These are phyloP conservation scores for Globisporangium mamillatum DNA, from an alignment of 352 stramenopile genomes.

Conservation along the genomic window DNA sequence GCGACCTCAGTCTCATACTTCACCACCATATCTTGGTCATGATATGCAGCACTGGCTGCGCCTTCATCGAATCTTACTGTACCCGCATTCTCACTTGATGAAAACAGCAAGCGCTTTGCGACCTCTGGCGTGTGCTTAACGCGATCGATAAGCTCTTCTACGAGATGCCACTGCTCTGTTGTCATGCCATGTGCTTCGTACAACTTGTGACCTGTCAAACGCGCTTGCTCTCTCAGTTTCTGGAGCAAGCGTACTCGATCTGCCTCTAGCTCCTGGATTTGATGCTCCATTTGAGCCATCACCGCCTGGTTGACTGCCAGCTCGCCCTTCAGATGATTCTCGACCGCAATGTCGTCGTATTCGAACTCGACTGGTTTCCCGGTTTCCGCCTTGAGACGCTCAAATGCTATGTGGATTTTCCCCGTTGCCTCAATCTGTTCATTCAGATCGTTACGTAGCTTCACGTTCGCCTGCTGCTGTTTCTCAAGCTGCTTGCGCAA, in stretches of 20 bases:
- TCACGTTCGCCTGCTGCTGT: constrained; percentile 56
- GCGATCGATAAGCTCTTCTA: constrained; percentile 69
- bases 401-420: constrained; percentile 54
- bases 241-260: constrained; percentile 56
- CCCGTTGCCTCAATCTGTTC: constrained; percentile 54
- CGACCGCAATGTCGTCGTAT: constrained; percentile 58
- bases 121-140: constrained; percentile 60
- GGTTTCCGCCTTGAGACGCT: constrained; percentile 55
- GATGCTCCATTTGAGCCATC: constrained; percentile 56
- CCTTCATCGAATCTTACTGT: not conserved
- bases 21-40: constrained; percentile 13
- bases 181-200: constrained; percentile 60
- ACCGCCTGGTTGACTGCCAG: constrained; percentile 55
- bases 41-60: constrained; percentile 5
- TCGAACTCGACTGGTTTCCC: constrained; percentile 44
- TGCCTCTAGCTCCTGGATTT: constrained; percentile 61
- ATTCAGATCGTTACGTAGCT: constrained; percentile 57
- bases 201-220: constrained; percentile 39
- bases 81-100: constrained; percentile 6
- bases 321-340: constrained; percentile 52
- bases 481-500: constrained; percentile 59
- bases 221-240: constrained; percentile 57
- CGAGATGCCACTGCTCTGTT: constrained; percentile 46
- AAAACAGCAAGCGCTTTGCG: constrained; percentile 33
- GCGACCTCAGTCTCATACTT: constrained; percentile 22